Conservation (phyloP, 352 stramenopile genomes). For the Pythium vanterpoolii region DNA sequence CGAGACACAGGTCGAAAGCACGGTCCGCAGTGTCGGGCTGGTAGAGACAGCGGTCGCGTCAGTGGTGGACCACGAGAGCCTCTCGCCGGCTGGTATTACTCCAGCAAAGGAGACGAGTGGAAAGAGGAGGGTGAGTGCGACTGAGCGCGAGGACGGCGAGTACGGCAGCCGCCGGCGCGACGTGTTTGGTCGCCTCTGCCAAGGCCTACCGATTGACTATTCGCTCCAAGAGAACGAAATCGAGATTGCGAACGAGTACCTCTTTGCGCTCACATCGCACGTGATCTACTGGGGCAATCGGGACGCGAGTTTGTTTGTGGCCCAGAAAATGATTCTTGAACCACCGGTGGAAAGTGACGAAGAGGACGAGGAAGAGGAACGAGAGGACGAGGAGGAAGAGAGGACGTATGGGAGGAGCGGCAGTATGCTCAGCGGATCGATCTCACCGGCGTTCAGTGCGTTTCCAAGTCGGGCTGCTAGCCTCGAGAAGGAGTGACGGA, state of each 20-base stretch:
- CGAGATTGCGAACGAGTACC: conserved; percentile 92
- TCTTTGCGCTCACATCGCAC: conserved; percentile 90
- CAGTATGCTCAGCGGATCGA: conserved; percentile 14
- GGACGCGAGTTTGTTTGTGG: conserved; percentile 90
- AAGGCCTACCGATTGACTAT: conserved; percentile 79
- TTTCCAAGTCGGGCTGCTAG: conserved; percentile 4
- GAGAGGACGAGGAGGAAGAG: conserved; percentile 1
- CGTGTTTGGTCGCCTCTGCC: conserved; percentile 61
- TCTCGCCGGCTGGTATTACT: background rate
- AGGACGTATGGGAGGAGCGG: background rate
- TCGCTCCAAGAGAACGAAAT: conserved; percentile 94
- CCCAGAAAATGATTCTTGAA: conserved; percentile 84
- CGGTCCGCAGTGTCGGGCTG: conserved; percentile 65
- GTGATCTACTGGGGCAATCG: conserved; percentile 92
- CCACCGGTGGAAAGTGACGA: conserved; percentile 30
- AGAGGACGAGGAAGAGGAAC: conserved; percentile 21
- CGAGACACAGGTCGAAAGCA: conserved; percentile 65
- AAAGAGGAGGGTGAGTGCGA: background rate
- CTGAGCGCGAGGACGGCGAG: conserved; percentile 18
- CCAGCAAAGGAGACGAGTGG: background rate
- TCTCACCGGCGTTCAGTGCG: conserved; percentile 24
- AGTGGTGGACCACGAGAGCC: background rate
- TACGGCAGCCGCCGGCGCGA: conserved; percentile 34
- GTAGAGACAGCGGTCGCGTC: conserved; percentile 37
- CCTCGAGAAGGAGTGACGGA: background rate